Base-by-base conservation (phyloP, 768 basidiomycete species). In the Tulasnella sp. region DNA sequence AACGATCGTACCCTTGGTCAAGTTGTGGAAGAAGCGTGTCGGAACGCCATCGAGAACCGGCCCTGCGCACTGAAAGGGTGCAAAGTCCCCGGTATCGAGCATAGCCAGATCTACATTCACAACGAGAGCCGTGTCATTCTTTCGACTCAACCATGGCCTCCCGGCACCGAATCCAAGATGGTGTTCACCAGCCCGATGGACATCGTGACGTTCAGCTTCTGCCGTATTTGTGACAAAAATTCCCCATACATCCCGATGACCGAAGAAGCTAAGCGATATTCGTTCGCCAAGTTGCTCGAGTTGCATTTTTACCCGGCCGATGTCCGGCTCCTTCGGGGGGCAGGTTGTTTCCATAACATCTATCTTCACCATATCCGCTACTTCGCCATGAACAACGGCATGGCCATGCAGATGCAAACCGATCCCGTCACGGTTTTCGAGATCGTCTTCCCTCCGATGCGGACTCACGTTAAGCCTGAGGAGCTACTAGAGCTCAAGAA, bases 211-310 rank as follows among this genome's bases (percentile, higher is more conserved):
- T 98, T 95, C 94, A 95, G 93, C 83, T 89, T 91, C 9, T 99
- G 98, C 85, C 90, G 92, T 79, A 85, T 92, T 36, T 95, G 91
- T 84, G 92, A 89, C 40, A 92, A 88, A 7, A 92, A 92, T 0
- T 96, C 94, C 3, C 94, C 95, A 2, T 94, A 96, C 85, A 93
- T 96, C 82, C 92, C 92, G 7, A 91, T 95, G 52, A 95, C 95
- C 1, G 92, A 94, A 82, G 96, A 97, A 84, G 96, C 97, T 89
- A 93, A 95, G 83, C 88, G 92, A 78, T 96, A 97, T 84, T 98
- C 97, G 6, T 97, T 98, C 84, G 95, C 93, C 46, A 97, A 98
- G 83, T 99, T 97, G 85, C 89, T 99, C 39, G 97, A 99, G 84
- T 90, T 97, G 38, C 94, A 96, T 83, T 98, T 98, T 85, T 98